Base-by-base conservation (phyloP, 2,329 filamentous ascomycete species). In the Fonsecaea erecta region DNA sequence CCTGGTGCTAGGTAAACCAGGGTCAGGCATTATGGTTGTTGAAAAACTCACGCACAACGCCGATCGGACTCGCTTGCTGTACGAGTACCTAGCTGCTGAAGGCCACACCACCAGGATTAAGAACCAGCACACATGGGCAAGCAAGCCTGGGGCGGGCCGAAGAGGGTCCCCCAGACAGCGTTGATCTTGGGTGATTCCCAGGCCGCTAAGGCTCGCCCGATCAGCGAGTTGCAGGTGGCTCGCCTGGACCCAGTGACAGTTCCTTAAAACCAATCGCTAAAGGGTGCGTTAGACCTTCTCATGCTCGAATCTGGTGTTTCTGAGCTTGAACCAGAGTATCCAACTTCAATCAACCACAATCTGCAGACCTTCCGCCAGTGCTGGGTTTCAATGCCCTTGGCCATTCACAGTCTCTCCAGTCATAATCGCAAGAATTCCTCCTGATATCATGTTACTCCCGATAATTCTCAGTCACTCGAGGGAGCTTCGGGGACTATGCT, bases 121-220 rank as follows among this genome's bases (percentile, higher is more conserved):
- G 7, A 24, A n/a, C n/a, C 21, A 7, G 16, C n/a, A 32, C 28
- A 37, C 43, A 30, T 48, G 55, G 48, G 37, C 55, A 58, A 43
- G 37, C 55, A 58, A 43, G 55, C 43, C 40, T 32, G 55, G 55
- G n/a, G 24, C 55, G 55, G 55, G 40, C 55, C 55, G 55, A 58
- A 24, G 40, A 18, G 26, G 37, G 28, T 58, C 55, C 43, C 32
- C 40, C 40, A 48, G 40, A 32, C 55, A 24, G 18, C 30, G 37
- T 58, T 48, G 37, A 58, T 58, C 55, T 48, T 30, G 28, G 43
- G 16, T 21, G 43, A 48, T 24, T 48, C 21, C 8, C 11, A 48
- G 43, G 18, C 43, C 43, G 26, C 43, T 48, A 48, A 18, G 40
- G 18, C 43, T 48, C 26, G 43, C 43, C 18, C 24, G 43, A 24